phyloP scores from a whole-genome alignment of 768 basidiomycete genomes.

The Pisolithus tinctorius region DNA sequence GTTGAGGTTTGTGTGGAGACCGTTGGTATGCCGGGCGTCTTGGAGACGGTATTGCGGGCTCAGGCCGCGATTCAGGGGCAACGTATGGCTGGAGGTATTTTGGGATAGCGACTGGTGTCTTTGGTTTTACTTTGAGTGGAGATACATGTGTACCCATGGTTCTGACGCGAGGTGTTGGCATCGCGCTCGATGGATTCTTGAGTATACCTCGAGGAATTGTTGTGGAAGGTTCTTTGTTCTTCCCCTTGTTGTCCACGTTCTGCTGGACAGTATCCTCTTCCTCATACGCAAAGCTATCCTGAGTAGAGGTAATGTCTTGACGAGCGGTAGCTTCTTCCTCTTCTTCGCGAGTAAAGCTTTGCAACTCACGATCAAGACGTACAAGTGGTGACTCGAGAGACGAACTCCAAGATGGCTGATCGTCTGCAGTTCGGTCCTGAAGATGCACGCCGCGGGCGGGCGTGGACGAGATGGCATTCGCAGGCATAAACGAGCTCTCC shows the following conservation, averaged over 20 bases:
- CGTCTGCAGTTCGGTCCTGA: slow-evolving; percentile 35
- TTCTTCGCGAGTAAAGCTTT: slow-evolving; percentile 38
- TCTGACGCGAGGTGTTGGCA: slow-evolving; percentile 33
- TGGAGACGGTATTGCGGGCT: slow-evolving; percentile 42
- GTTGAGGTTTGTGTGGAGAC: slow-evolving; percentile 23
- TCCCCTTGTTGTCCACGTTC: slow-evolving; percentile 33
- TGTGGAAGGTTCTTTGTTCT: slow-evolving; percentile 36
- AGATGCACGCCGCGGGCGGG: slow-evolving; percentile 42
- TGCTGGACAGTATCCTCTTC: slow-evolving; percentile 24
- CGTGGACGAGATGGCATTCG: slow-evolving; percentile 71
- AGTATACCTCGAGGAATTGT: slow-evolving; percentile 45
- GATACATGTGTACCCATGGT: slow-evolving; percentile 31
- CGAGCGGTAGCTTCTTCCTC: slow-evolving; percentile 30
- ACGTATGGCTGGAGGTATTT: slow-evolving; percentile 58
- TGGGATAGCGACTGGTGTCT: slow-evolving; percentile 46
- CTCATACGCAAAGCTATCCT: slow-evolving; percentile 26
- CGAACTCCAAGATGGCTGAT: slow-evolving; percentile 62
- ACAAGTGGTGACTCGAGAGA: slow-evolving; percentile 72
- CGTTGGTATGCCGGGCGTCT: slow-evolving; percentile 24
- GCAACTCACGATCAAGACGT: slow-evolving; percentile 56
- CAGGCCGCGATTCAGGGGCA: slow-evolving; percentile 58
- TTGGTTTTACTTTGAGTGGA: slow-evolving; percentile 49
- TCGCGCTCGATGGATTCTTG: slow-evolving; percentile 23
- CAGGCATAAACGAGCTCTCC: slow-evolving; percentile 71
- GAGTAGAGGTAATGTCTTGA: slow-evolving; percentile 12